A percentile compares a stretch with the other conserved stretches of the same genome.
These are phyloP conservation scores for Lentinula edodes DNA, from an alignment of 768 basidiomycete species.

Conservation along the genomic window DNA sequence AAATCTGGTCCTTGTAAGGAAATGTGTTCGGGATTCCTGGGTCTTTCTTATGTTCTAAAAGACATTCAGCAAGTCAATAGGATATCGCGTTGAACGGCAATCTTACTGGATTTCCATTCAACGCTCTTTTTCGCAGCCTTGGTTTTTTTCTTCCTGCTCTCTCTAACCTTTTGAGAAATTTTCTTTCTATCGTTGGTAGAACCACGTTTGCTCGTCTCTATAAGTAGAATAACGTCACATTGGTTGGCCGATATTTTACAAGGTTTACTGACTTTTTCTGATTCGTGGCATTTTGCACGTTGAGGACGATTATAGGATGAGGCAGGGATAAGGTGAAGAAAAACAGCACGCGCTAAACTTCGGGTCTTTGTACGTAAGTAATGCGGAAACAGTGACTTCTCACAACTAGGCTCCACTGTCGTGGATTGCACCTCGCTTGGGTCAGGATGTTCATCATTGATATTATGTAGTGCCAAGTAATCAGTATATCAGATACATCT, in stretches of 20 bases:
- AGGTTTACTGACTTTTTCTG: conserved; percentile 53
- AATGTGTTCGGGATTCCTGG: conserved; percentile 92
- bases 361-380: not conserved
- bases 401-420: too few species aligned
- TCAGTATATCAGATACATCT: too few species aligned
- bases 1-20: conserved; percentile 90
- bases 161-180: conserved; percentile 69
- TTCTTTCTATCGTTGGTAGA: conserved; percentile 70
- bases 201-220: conserved; percentile 82
- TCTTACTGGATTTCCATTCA: conserved; percentile 85
- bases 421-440: too few species aligned
- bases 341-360: not conserved
- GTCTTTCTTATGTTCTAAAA: conserved; percentile 74
- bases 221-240: conserved; percentile 6
- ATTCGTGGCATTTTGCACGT: conserved; percentile 51
- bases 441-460: too few species aligned
- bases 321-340: not conserved
- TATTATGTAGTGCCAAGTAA: too few species aligned
- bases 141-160: conserved; percentile 69
- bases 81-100: not conserved
- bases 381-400: too few species aligned
- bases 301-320: not conserved
- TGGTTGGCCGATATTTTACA: too few species aligned
- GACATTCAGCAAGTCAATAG: not conserved
- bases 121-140: conserved; percentile 74